These are phyloP conservation scores for Naegleria lovaniensis DNA, from an alignment of 208 protist genomes.

Conservation along the genomic window DNA sequence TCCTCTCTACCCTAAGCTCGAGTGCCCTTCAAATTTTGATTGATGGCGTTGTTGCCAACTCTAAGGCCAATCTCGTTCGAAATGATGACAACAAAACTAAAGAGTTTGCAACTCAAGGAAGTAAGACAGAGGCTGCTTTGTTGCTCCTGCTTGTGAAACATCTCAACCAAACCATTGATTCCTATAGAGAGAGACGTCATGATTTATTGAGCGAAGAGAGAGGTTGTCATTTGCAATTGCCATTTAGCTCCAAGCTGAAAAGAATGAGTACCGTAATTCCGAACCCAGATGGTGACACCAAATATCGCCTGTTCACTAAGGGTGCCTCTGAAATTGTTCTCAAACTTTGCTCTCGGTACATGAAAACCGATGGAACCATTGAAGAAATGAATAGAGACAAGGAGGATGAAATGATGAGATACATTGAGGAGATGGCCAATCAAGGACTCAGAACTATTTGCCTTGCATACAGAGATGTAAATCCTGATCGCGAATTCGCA, in stretches of 20 bases:
- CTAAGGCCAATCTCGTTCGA: background rate
- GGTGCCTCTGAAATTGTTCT: conserved; percentile 20
- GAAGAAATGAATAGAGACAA: conserved; percentile 39
- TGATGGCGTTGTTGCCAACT: background rate
- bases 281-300: background rate
- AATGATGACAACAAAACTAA: conserved; percentile 34
- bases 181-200: background rate
- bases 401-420: conserved; percentile 47
- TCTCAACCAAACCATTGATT: background rate
- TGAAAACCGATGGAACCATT: conserved; percentile 44
- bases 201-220: background rate
- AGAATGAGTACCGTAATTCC: conserved; percentile 36
- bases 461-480: conserved; percentile 47
- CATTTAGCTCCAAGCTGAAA: conserved; percentile 46
- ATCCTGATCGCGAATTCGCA: background rate
- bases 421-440: conserved; percentile 43
- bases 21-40: conserved; percentile 15
- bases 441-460: conserved; percentile 63
- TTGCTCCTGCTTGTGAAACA: background rate
- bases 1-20: background rate
- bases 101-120: conserved; percentile 43
- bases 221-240: conserved; percentile 16
- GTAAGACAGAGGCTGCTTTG: background rate
- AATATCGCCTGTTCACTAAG: conserved; percentile 20
- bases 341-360: background rate